Conservation (phyloP, 805 yeast genomes). For the Saccharomycopsis babjevae region DNA sequence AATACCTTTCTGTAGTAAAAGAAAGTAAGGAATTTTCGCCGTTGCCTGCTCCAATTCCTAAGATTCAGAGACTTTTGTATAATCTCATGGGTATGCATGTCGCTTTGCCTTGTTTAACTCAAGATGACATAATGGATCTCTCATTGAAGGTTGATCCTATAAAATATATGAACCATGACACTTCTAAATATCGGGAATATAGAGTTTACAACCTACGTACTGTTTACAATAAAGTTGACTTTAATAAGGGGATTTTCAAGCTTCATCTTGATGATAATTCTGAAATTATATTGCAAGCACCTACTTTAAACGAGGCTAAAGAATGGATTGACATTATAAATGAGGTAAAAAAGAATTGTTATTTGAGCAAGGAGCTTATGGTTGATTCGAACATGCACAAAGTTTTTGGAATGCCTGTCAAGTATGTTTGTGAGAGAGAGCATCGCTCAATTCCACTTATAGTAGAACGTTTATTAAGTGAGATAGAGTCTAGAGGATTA, state of each 20-base stretch:
- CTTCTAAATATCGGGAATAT: neutral
- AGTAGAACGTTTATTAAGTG: constrained; percentile 54
- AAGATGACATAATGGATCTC: constrained; percentile 47
- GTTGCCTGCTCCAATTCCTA: constrained; percentile 23
- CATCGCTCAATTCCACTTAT: constrained; percentile 51
- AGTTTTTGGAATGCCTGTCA: constrained; percentile 83
- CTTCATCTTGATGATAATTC: constrained; percentile 36
- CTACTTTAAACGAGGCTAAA: constrained; percentile 47
- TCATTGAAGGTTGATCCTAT: constrained; percentile 48
- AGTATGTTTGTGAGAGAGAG: constrained; percentile 66
- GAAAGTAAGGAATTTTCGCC: constrained; percentile 30
- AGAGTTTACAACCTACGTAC: constrained; percentile 13
- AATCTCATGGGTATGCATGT: constrained; percentile 38
- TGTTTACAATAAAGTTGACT: neutral
- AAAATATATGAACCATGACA: constrained; percentile 26
- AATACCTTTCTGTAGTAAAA: constrained; percentile 42
- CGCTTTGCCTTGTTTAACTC: constrained; percentile 32
- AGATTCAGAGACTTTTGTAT: constrained; percentile 32
- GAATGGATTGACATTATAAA: constrained; percentile 57
- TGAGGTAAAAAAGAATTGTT: constrained; percentile 32
- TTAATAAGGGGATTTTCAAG: constrained; percentile 33
- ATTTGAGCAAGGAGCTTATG: constrained; percentile 29
- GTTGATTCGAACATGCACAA: constrained; percentile 33
- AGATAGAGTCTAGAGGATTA: constrained; percentile 77
- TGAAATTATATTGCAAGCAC: constrained; percentile 60